Percentiles rank a stretch among this genome's conserved stretches.
These are phyloP conservation scores for Cutaneotrichosporon cutaneum DNA, from an alignment of 1,284 basidiomycete genomes.

Conservation along the genomic window DNA sequence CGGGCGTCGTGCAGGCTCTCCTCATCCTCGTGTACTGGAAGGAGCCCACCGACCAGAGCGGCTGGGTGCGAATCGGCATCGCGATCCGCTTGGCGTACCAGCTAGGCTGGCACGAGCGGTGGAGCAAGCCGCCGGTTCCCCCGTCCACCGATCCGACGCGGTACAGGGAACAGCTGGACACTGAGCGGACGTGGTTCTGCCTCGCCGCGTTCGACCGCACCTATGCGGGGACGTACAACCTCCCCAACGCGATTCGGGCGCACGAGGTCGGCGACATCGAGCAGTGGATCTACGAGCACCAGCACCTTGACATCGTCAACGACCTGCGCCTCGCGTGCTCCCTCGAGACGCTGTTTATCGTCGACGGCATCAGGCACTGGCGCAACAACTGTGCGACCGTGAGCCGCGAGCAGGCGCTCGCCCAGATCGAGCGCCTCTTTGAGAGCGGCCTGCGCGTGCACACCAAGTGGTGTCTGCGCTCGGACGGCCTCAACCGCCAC, in stretches of 20 bases:
- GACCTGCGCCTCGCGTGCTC: conserved; percentile 9
- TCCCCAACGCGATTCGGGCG: conserved; percentile 2
- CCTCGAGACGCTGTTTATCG: conserved; percentile 4
- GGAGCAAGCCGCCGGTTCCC: not conserved
- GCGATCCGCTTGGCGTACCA: conserved; percentile 27
- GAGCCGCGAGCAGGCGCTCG: conserved; percentile 1
- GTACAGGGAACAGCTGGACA: conserved; percentile 2
- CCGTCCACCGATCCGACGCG: not conserved
- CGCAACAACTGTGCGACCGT: not conserved
- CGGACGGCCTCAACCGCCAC: conserved; percentile 1
- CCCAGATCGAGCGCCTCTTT: conserved; percentile 8
- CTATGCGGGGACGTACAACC: conserved; percentile 8
- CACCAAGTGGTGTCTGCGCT: conserved; percentile 9
- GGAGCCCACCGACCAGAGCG: conserved; percentile 23
- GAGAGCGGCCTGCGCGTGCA: not conserved
- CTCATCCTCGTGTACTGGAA: conserved; percentile 28
- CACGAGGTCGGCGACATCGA: conserved; percentile 12
- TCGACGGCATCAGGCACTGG: conserved; percentile 7
- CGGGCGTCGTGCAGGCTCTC: conserved; percentile 21
- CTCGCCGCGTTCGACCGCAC: conserved; percentile 7
- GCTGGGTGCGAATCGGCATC: conserved; percentile 30
- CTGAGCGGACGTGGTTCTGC: conserved; percentile 8
- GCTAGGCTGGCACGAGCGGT: conserved; percentile 16
- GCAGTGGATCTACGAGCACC: conserved; percentile 10
- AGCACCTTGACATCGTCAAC: conserved; percentile 10